Base-by-base conservation (phyloP, 371 early-diverging fungal genomes). In the Syncephalastrum monosporum region DNA sequence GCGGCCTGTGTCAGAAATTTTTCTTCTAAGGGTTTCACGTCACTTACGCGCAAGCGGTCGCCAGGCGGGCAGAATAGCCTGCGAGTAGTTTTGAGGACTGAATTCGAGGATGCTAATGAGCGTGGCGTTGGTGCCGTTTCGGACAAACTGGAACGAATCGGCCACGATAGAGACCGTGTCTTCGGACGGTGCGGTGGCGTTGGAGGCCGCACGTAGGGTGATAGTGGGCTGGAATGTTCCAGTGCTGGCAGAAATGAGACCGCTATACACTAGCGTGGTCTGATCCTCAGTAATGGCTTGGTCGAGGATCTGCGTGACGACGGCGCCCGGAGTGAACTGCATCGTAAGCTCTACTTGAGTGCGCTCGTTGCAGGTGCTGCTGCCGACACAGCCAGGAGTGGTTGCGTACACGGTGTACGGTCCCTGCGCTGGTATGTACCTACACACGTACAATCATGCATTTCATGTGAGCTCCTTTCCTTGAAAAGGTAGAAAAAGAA, bases 351-450 rank as follows among this genome's bases (percentile, higher is more conserved):
- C 67, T 10, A 81, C 78, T 27, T 76, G 69, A 1, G 75, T 72
- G 21, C 87, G 80, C 55, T 70, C 64, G 29, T 62, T 54, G 42
- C 89, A 89, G 5, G 75, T 68, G 55, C 79, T 79, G 23, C 79
- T 78, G 53, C 80, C 77, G 29, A 82, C 75, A 65, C 90, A 90
- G 5, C 86, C 87, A 14, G 90, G 90, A 2, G 89, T 84, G 44
- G 69, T 76, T 45, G 84, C 65, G 57, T 79, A 86, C 3, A 88
- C 81, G 29, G 81, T 63, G 50, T 90, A 90, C 29, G 75, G 70
- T 6, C 89, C 90, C 16, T 82, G 71, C 8, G 77, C 83, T 21
- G 83, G 72, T 12, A 90, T 74, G 54, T 74, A 82, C 0, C 75
- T 75, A 58, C 53, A 54, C 50, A 19, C 42, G 41, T 59, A 16